Percentiles rank a stretch among this genome's conserved stretches.
phyloP scores from a whole-genome alignment of 805 yeast species.

The Candida hungchunana region DNA sequence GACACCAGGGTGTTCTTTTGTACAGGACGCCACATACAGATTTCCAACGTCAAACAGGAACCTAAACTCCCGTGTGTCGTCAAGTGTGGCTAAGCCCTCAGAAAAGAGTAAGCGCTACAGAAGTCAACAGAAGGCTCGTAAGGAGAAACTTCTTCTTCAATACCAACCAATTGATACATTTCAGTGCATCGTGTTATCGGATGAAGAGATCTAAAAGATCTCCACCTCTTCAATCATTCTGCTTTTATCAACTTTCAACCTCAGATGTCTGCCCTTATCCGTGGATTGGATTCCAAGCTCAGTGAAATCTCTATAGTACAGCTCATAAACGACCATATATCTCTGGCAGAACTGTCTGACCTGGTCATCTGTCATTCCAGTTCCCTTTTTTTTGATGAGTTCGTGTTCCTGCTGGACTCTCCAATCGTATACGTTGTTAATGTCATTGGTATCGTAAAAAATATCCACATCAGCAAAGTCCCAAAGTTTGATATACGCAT shows the following conservation, averaged over 20 bases:
- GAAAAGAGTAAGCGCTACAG: too few relatives aligned
- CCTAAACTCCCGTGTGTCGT: too few relatives aligned
- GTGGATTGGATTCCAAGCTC: slow-evolving; percentile 26
- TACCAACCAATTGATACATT: slow-evolving; percentile 1
- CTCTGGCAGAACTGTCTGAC: slow-evolving; percentile 70
- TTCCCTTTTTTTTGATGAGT: slow-evolving; percentile 48
- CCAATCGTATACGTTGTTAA: slow-evolving; percentile 72
- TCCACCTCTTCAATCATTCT: slow-evolving; percentile 15
- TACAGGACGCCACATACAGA: too few relatives aligned
- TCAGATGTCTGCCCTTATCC: slow-evolving; percentile 14
- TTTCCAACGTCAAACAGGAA: too few relatives aligned
- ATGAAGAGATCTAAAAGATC: slow-evolving; percentile 10
- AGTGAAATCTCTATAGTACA: slow-evolving; percentile 52
- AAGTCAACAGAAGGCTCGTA: slow-evolving; percentile 2
- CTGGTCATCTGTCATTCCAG: slow-evolving; percentile 76
- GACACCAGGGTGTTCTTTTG: too few relatives aligned
- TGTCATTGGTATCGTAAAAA: slow-evolving; percentile 53
- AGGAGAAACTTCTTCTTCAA: not conserved
- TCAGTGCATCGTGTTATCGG: slow-evolving; percentile 13
- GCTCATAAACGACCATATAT: slow-evolving; percentile 80
- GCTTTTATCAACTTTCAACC: slow-evolving; percentile 14
- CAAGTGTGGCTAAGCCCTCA: too few relatives aligned
- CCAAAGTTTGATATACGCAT: slow-evolving; percentile 53
- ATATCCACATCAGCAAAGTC: slow-evolving; percentile 53
- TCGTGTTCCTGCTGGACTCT: slow-evolving; percentile 63